phyloP scores from a whole-genome alignment of 148 eudicot genomes.

The Camellia lanceoleosa region DNA sequence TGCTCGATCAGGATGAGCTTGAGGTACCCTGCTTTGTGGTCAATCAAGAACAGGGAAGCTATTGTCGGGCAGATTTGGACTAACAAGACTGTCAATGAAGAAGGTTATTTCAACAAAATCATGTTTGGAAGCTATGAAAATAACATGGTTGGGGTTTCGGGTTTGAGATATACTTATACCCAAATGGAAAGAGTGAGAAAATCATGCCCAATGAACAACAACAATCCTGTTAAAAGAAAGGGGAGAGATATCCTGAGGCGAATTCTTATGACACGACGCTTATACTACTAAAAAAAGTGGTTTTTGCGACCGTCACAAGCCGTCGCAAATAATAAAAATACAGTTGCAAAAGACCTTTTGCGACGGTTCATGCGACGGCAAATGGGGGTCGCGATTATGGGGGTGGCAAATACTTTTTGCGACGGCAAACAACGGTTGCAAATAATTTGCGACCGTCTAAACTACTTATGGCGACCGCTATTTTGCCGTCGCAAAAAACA shows the following conservation, averaged over 20 bases:
- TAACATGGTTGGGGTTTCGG: background rate
- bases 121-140: background rate
- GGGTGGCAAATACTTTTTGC: too few species aligned
- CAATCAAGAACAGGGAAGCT: slow-evolving; percentile 3
- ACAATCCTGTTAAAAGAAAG: background rate
- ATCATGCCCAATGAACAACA: background rate
- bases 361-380: too few species aligned
- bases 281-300: too few species aligned
- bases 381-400: too few species aligned
- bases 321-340: too few species aligned
- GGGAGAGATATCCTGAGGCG: slow-evolving; percentile 15
- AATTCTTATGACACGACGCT: slow-evolving; percentile 11
- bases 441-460: too few species aligned
- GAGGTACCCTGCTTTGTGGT: slow-evolving; percentile 18
- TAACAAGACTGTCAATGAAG: slow-evolving; percentile 4
- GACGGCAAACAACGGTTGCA: too few species aligned
- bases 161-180: slow-evolving; percentile 19
- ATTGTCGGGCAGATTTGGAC: slow-evolving; percentile 23
- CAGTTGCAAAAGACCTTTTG: too few species aligned
- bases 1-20: slow-evolving; percentile 26
- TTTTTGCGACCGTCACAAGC: too few species aligned
- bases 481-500: too few species aligned
- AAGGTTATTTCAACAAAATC: slow-evolving; percentile 10
- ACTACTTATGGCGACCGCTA: too few species aligned
- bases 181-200: slow-evolving; percentile 11